Conservation (phyloP, 352 stramenopile genomes). For the Phytophthora hibernalis region DNA sequence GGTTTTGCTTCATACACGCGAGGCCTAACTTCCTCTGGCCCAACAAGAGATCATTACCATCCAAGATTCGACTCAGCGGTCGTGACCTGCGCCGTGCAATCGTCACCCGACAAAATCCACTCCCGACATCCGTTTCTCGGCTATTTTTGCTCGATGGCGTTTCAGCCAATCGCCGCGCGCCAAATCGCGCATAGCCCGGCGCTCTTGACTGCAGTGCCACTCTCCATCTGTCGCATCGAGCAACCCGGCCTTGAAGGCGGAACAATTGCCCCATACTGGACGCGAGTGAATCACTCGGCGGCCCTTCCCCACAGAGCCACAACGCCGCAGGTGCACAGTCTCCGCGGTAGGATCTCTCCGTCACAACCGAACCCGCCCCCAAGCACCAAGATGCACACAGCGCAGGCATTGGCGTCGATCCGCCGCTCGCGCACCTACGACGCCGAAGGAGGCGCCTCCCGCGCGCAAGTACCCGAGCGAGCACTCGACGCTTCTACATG, state of each 20-base stretch:
- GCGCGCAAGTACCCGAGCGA: constrained; percentile 41
- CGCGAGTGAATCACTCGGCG: constrained; percentile 20
- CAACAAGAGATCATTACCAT: background rate
- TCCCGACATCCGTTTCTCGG: constrained; percentile 16
- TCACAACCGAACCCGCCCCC: constrained; percentile 27
- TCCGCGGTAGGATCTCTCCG: background rate
- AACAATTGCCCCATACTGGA: constrained; percentile 26
- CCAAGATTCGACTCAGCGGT: constrained; percentile 8
- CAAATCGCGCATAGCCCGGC: constrained; percentile 5
- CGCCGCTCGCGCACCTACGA: constrained; percentile 60
- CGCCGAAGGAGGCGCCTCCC: constrained; percentile 22
- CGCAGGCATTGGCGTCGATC: constrained; percentile 64
- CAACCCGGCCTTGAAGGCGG: constrained; percentile 23
- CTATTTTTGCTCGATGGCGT: constrained; percentile 19
- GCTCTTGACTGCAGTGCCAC: constrained; percentile 27
- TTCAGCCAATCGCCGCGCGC: constrained; percentile 15
- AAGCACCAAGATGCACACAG: constrained; percentile 62
- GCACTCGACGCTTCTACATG: constrained; percentile 45
- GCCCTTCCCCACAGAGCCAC: constrained; percentile 10
- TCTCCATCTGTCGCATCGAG: constrained; percentile 27
- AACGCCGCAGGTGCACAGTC: constrained; percentile 21
- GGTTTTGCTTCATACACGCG: no score
- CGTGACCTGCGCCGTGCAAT: no score
- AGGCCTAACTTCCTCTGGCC: no score
- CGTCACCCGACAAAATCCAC: no score